Evolutionary conservation across 768 basidiomycete species (phyloP), one percentile per base, ranked within the genome.

Genomic region (Dentipellis sp.): DNA sequence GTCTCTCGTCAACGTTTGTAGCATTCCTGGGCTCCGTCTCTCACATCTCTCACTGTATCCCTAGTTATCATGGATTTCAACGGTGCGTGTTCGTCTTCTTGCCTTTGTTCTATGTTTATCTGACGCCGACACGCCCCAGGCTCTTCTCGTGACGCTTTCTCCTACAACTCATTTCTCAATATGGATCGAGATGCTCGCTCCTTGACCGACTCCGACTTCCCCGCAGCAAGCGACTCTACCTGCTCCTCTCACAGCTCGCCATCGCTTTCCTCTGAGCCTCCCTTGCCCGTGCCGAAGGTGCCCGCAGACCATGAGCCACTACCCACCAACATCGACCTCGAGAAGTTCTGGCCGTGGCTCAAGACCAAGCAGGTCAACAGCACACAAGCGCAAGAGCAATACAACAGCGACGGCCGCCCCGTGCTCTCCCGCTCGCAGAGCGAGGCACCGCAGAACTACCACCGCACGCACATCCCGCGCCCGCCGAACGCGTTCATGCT

Each of bases 401-500:
- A 3, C 29, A 6, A 29, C 29, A 29, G 29, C 29, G 29, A 29
- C 29, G 29, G 14, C 10, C 53, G 39, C 14, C 53, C 53, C 14
- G 39, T 21, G 10, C 38, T 46, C 38, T 35, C 23, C 39, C 39
- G 19, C 49, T 19, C 38, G 16, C 40, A 23, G 6, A 14, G 10
- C 36, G 39, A 47, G 22, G 23, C 45, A 4, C 47, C 47, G 14
- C 45, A 56, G n/a, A 50, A 59, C 21, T 19, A 53, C 14, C 61
- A 66, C 42, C 73, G 73, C 29, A 6, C 6, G 29, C 29, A 29
- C 48, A 72, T 76, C 17, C 74, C 75, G 35, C 73, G 81, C 7
- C 76, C 81, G 0, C 66, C 78, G 12, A 82, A 82, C 63, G 78
- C 81, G 12, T 83, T 83, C 66, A 78, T 83, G 60, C 68, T 83